phyloP scores from a whole-genome alignment of 176 grass and related monocot species.

The sorghum (Sorghum bicolor) region DNA sequence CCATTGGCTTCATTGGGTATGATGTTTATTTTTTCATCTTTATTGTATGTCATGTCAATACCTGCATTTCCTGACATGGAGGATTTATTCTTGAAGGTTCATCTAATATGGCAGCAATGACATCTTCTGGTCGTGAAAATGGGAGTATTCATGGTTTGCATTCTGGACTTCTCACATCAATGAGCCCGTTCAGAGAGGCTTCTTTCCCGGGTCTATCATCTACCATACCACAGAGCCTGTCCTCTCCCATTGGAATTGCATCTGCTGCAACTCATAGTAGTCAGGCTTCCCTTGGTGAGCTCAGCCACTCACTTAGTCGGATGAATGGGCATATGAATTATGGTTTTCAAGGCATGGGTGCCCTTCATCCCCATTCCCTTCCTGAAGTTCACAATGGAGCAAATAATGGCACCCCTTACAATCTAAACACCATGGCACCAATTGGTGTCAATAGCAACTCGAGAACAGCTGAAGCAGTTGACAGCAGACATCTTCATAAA shows the following conservation, averaged over 20 bases:
- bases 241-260: constrained; percentile 63
- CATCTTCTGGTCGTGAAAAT: constrained; percentile 55
- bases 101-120: constrained; percentile 32
- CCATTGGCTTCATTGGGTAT: constrained; percentile 60
- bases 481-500: constrained; percentile 60
- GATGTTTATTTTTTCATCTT: constrained; percentile 7
- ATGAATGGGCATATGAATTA: constrained; percentile 63
- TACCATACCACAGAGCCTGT: constrained; percentile 59
- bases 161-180: constrained; percentile 48
- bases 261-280: constrained; percentile 39
- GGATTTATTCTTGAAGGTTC: constrained; percentile 28
- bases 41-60: constrained; percentile 11
- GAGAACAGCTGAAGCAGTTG: constrained; percentile 44
- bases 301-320: constrained; percentile 62
- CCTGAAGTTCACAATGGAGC: constrained; percentile 67
- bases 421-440: constrained; percentile 48
- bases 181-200: constrained; percentile 58
- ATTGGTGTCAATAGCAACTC: constrained; percentile 47
- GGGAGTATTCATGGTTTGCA: constrained; percentile 51
- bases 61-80: constrained; percentile 23
- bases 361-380: constrained; percentile 74
- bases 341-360: constrained; percentile 53
- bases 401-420: constrained; percentile 54
- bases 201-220: constrained; percentile 69
- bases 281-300: constrained; percentile 37